Conservation (phyloP, 225 moss, liverwort and hornwort genomes). For the Physcomitrellopsis africana region DNA sequence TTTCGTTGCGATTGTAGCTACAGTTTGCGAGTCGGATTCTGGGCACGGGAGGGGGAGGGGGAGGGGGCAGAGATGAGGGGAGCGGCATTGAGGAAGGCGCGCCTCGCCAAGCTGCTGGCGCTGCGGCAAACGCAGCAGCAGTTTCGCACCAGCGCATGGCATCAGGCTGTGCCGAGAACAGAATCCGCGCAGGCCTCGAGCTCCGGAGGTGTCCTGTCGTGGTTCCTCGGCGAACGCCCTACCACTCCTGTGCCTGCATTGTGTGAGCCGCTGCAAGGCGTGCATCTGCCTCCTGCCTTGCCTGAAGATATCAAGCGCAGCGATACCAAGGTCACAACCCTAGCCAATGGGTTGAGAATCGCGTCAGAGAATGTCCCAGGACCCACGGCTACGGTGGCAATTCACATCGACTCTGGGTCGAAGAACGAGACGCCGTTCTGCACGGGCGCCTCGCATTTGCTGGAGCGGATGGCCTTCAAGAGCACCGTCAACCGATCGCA, state of each 20-base stretch:
- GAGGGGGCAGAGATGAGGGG: slow-evolving; percentile 53
- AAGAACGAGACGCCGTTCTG: slow-evolving; percentile 70
- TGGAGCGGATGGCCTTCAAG: slow-evolving; percentile 98
- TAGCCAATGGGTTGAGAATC: slow-evolving; percentile 81
- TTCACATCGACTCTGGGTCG: slow-evolving; percentile 83
- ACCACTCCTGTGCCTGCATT: slow-evolving; percentile 52
- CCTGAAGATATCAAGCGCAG: slow-evolving; percentile 55
- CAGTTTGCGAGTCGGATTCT: no score
- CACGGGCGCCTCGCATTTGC: slow-evolving; percentile 79
- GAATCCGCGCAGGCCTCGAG: slow-evolving; percentile 42
- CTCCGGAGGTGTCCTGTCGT: slow-evolving; percentile 67
- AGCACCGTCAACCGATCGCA: slow-evolving; percentile 85
- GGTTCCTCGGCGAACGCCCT: slow-evolving; percentile 56
- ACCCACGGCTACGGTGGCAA: slow-evolving; percentile 69
- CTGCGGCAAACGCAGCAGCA: slow-evolving; percentile 48
- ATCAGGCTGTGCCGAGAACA: slow-evolving; percentile 47
- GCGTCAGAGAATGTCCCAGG: slow-evolving; percentile 76
- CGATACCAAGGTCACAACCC: slow-evolving; percentile 66
- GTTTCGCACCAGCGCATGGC: slow-evolving; percentile 62
- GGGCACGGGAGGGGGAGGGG: no score
- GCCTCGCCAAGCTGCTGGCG: slow-evolving; percentile 56
- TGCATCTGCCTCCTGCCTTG: slow-evolving; percentile 58
- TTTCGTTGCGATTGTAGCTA: no score
- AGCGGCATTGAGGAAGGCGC: slow-evolving; percentile 48
- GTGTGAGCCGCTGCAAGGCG: slow-evolving; percentile 71